Evolutionary conservation across 129 eudicot species (phyloP).

Genomic region (Rutidosis leptorrhynchoides): DNA sequence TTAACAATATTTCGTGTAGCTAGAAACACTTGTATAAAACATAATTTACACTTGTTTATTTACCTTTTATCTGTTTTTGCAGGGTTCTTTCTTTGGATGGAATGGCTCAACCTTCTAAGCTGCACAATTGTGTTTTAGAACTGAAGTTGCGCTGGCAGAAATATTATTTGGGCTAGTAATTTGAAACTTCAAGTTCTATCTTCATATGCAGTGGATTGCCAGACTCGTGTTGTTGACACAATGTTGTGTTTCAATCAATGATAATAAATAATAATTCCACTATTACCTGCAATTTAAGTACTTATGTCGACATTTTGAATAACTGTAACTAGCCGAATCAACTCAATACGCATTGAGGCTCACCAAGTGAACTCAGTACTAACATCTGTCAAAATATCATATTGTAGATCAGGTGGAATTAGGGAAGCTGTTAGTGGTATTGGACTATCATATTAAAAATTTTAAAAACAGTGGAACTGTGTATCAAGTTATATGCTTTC

Average conservation of each 20-base stretch:
- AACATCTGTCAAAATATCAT: neutral
- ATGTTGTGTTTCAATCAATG: neutral
- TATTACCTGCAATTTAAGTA: slow-evolving; percentile 1
- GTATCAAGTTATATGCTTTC: no score
- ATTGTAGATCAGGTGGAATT: neutral
- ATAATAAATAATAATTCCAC: neutral
- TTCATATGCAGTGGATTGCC: slow-evolving; percentile 5
- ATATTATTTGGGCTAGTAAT: slow-evolving; percentile 14
- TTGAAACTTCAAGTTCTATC: slow-evolving; percentile 2
- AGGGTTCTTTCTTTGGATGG: slow-evolving; percentile 87
- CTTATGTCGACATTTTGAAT: neutral
- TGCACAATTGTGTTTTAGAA: slow-evolving; percentile 3
- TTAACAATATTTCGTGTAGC: slow-evolving; percentile 5
- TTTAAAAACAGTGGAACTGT: no score
- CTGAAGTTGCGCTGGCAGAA: slow-evolving; percentile 6
- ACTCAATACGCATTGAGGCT: neutral
- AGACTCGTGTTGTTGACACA: neutral
- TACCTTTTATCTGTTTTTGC: slow-evolving; percentile 28
- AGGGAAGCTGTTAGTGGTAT: slow-evolving; percentile 1
- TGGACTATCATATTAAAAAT: neutral
- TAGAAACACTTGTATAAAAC: neutral
- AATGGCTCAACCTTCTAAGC: slow-evolving; percentile 72
- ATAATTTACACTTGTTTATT: neutral
- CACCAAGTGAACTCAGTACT: neutral
- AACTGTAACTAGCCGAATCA: neutral